These are phyloP conservation scores for Rhizomucor miehei DNA, from an alignment of 371 early-diverging fungal species.

Conservation along the genomic window DNA sequence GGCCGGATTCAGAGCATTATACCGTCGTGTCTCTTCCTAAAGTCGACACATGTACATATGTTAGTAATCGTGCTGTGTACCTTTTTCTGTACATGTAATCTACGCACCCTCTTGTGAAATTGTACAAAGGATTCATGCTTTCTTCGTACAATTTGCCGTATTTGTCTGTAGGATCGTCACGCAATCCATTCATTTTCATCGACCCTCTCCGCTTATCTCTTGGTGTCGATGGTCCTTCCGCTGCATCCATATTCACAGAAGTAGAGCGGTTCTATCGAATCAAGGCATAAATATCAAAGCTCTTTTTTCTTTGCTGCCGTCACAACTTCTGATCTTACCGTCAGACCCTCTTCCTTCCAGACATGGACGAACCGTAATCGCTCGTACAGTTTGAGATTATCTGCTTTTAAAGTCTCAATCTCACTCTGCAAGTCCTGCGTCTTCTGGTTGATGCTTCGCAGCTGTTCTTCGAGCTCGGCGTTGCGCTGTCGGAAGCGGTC, in stretches of 20 bases:
- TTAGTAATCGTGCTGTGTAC: no score
- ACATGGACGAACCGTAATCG: conserved; percentile 70
- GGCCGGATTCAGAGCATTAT: conserved; percentile 70
- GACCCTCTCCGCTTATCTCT: conserved; percentile 11
- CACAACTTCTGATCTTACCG: conserved; percentile 19
- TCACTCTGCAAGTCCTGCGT: conserved; percentile 68
- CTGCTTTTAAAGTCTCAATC: conserved; percentile 62
- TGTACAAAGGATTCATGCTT: conserved; percentile 86
- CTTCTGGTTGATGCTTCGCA: conserved; percentile 53
- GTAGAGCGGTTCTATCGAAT: conserved; percentile 15
- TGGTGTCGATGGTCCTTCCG: conserved; percentile 9
- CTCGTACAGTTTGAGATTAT: conserved; percentile 87
- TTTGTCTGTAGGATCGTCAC: conserved; percentile 57
- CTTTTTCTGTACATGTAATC: no score
- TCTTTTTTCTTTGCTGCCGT: neutral
- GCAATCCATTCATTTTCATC: conserved; percentile 1
- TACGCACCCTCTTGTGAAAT: conserved; percentile 68
- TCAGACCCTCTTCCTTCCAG: conserved; percentile 43
- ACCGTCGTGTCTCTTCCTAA: conserved; percentile 69
- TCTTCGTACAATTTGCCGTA: conserved; percentile 83
- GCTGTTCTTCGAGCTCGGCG: conserved; percentile 77
- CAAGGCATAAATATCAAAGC: neutral
- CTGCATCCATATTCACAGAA: conserved; percentile 13
- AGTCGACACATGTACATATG: no score
- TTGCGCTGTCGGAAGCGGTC: conserved; percentile 87